Conservation (phyloP, 2,329 filamentous ascomycete genomes). For the Aureobasidium subglaciale region DNA sequence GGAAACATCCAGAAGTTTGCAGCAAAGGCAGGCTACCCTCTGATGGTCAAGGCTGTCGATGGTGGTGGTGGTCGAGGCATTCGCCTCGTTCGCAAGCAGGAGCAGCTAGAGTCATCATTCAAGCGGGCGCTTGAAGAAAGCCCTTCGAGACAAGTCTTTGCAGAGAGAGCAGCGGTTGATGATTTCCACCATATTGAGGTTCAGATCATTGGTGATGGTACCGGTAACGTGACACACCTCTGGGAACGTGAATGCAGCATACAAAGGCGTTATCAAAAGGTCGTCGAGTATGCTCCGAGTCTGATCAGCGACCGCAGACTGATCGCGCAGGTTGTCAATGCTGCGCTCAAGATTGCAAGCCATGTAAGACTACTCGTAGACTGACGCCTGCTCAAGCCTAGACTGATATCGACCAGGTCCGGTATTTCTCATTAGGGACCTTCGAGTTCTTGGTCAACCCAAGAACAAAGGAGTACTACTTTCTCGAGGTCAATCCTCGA, state of each 20-base stretch:
- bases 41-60: slow-evolving; percentile 60
- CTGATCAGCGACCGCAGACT: slow-evolving; percentile 40
- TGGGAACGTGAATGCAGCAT: slow-evolving; percentile 57
- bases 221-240: slow-evolving; percentile 45
- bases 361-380: slow-evolving; percentile 25
- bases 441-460: slow-evolving; percentile 58
- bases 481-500: slow-evolving; percentile 55
- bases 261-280: slow-evolving; percentile 54
- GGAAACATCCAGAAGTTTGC: slow-evolving; percentile 52
- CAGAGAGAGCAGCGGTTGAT: slow-evolving; percentile 55
- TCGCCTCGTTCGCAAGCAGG: slow-evolving; percentile 41
- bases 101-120: slow-evolving; percentile 37
- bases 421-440: slow-evolving; percentile 54
- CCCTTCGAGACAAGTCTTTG: slow-evolving; percentile 51
- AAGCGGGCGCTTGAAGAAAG: slow-evolving; percentile 51
- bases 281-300: slow-evolving; percentile 54
- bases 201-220: slow-evolving; percentile 53
- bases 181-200: slow-evolving; percentile 57
- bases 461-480: slow-evolving; percentile 44
- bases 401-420: slow-evolving; percentile 28
- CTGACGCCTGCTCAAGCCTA: not conserved
- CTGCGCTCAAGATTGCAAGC: slow-evolving; percentile 47
- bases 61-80: slow-evolving; percentile 57
- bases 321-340: slow-evolving; percentile 45
- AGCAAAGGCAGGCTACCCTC: slow-evolving; percentile 43